Percentiles rank a stretch among this genome's conserved stretches.
Conservation (phyloP, 441 rosid species). For the Gossypium gossypioides region DNA sequence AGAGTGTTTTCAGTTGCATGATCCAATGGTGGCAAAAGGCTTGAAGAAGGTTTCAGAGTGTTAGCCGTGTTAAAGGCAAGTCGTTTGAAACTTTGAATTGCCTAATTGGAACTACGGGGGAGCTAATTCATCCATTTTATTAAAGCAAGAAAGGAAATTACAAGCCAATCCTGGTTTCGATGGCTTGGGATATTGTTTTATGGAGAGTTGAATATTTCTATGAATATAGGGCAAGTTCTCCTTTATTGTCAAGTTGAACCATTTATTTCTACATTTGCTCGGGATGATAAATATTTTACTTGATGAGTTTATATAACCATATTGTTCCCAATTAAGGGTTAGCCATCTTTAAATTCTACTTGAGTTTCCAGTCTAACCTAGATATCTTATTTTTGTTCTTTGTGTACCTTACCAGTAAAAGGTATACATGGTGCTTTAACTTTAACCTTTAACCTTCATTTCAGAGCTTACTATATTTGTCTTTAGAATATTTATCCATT, state of each 20-base stretch:
- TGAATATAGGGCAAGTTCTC: not conserved
- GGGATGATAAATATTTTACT: not conserved
- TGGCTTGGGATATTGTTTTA: not conserved
- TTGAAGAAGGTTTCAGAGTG: not conserved
- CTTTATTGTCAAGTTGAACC: not conserved
- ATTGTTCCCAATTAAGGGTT: not conserved
- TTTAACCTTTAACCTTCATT: not conserved
- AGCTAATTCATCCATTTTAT: too few species aligned
- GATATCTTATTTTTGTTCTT: not conserved
- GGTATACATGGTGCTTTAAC: not conserved
- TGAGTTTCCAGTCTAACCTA: not conserved
- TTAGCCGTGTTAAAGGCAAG: not conserved
- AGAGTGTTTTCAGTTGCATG: constrained; percentile 19
- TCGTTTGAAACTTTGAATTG: not conserved
- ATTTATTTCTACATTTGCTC: not conserved
- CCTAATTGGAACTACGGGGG: not conserved
- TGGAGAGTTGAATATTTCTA: not conserved
- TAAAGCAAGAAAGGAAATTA: too few species aligned
- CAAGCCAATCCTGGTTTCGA: not conserved
- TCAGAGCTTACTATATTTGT: not conserved
- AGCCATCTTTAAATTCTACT: not conserved
- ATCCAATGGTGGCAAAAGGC: not conserved
- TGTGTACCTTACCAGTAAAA: not conserved
- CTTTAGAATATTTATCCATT: constrained; percentile 10
- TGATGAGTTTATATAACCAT: not conserved